Conservation (phyloP, 2,329 filamentous ascomycete genomes). For the Ophiostoma triangulosporum region DNA sequence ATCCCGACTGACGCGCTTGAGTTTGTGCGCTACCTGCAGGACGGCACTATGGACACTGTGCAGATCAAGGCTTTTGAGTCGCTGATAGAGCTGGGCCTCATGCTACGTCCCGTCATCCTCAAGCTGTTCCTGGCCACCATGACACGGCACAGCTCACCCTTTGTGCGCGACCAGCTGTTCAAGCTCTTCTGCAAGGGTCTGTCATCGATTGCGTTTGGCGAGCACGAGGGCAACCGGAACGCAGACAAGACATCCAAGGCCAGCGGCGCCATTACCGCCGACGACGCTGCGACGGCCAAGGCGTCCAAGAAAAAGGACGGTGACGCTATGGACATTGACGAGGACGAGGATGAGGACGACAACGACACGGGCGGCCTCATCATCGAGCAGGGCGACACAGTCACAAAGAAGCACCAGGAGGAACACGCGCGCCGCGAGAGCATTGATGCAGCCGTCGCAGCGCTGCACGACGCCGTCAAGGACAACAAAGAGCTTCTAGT, state of each 20-base stretch:
- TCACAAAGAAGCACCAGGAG: slow-evolving; percentile 30
- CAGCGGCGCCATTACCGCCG: slow-evolving; percentile 14
- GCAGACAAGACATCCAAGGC: not conserved
- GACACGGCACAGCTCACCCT: slow-evolving; percentile 50
- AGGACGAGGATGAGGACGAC: slow-evolving; percentile 19
- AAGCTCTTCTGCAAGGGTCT: slow-evolving; percentile 45
- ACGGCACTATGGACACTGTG: slow-evolving; percentile 48
- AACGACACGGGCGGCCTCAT: slow-evolving; percentile 29
- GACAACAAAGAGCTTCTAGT: slow-evolving; percentile 30
- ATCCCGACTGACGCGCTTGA: slow-evolving; percentile 40
- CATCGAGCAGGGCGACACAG: slow-evolving; percentile 30
- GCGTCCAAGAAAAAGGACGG: slow-evolving; percentile 20
- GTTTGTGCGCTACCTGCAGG: slow-evolving; percentile 51
- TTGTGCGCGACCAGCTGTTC: slow-evolving; percentile 46
- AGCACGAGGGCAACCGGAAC: slow-evolving; percentile 35
- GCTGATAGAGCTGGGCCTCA: slow-evolving; percentile 47
- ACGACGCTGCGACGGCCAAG: slow-evolving; percentile 1
- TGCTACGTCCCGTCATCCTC: slow-evolving; percentile 42
- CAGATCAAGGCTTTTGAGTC: slow-evolving; percentile 53
- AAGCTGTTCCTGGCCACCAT: slow-evolving; percentile 43
- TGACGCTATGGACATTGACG: slow-evolving; percentile 21
- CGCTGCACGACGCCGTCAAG: slow-evolving; percentile 34
- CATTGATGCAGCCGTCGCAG: slow-evolving; percentile 32
- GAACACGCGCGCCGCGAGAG: slow-evolving; percentile 34
- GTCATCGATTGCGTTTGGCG: slow-evolving; percentile 50